Evolutionary conservation across 2,329 filamentous ascomycete genomes (phyloP), one percentile per base, ranked within the genome.

Genomic region (Ophiostoma sp.): DNA sequence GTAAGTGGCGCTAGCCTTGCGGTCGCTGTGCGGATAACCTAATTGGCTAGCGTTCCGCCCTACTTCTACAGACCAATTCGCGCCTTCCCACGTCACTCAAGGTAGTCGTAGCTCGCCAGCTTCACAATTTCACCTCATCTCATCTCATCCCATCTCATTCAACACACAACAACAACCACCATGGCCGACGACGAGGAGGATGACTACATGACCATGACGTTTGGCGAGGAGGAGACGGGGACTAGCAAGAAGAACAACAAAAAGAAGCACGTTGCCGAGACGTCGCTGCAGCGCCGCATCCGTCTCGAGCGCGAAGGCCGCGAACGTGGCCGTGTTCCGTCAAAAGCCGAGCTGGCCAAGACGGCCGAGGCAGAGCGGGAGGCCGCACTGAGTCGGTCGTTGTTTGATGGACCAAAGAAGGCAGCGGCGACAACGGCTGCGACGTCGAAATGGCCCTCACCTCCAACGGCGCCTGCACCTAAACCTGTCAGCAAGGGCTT

Each of bases 151-250:
- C 33, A 42, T n/a, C 31, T 4, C 45, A 52, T 33, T 6, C 36
- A 28, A 31, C n/a, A 7, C 69, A 45, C 22, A 7, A 5, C n/a
- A 17, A 33, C 28, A 57, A 45, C 39, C 48, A 36, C 31, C n/a
- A 72, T 73, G 72, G 66, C 74, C 19, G 85, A 86, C 17, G 85
- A 86, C 7, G 93, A 94, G 25, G 93, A 94, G 76, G 94, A 98
- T 76, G 96, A 99, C 82, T 98, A 99, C 86, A 97, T 99, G 92
- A 94, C 91, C 78, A 98, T 99, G 95, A 87, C 91, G 17, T 95
- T 99, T 80, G 87, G 89, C 22, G 93, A 97, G 36, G 80, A 87
- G 83, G 78, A 85, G 81, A 72, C 59, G 12, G 31, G 48, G 9
- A 28, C 39, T 7, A 28, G 42, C 61, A 33, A n/a, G n/a, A 45